Percentiles rank a stretch among this genome's conserved stretches.
phyloP scores from a whole-genome alignment of 345 rosid species.

The Brassica cretica region DNA sequence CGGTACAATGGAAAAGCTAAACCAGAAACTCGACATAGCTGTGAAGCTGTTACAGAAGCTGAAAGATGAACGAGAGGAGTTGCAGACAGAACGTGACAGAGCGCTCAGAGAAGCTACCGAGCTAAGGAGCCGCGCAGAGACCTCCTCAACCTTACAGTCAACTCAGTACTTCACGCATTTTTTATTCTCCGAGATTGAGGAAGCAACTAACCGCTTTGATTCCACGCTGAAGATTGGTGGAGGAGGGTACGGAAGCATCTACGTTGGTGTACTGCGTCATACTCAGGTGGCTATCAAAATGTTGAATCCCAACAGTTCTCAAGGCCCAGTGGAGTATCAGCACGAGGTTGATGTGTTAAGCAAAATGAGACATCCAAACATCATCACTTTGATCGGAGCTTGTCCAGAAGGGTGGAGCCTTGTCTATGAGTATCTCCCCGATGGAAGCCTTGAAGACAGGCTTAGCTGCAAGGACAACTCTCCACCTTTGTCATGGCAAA shows the following conservation, averaged over 20 bases:
- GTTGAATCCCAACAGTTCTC: conserved; percentile 64
- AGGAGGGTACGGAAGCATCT: conserved; percentile 92
- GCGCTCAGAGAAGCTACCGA: conserved; percentile 87
- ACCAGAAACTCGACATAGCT: conserved; percentile 77
- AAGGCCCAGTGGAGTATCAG: conserved; percentile 83
- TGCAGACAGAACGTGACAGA: conserved; percentile 69
- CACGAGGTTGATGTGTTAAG: conserved; percentile 89
- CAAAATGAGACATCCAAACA: conserved; percentile 86
- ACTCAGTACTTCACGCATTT: conserved; percentile 68
- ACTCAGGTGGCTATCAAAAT: conserved; percentile 76
- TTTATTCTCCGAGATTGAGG: conserved; percentile 66
- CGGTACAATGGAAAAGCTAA: conserved; percentile 55
- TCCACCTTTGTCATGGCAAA: conserved; percentile 85
- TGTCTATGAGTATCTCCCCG: conserved; percentile 75
- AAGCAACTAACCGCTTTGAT: conserved; percentile 70
- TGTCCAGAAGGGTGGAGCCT: conserved; percentile 89
- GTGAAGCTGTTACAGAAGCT: conserved; percentile 68
- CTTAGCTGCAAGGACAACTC: conserved; percentile 76
- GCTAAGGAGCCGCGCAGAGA: conserved; percentile 62
- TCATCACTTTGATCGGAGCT: conserved; percentile 79
- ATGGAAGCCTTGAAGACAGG: conserved; percentile 96
- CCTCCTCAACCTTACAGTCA: conserved; percentile 48
- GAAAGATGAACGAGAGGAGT: conserved; percentile 62
- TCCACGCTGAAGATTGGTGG: conserved; percentile 75
- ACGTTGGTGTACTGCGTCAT: conserved; percentile 62